Evolutionary conservation across 352 stramenopile species (phyloP).

Genomic region (Globisporangium orthogonon): DNA sequence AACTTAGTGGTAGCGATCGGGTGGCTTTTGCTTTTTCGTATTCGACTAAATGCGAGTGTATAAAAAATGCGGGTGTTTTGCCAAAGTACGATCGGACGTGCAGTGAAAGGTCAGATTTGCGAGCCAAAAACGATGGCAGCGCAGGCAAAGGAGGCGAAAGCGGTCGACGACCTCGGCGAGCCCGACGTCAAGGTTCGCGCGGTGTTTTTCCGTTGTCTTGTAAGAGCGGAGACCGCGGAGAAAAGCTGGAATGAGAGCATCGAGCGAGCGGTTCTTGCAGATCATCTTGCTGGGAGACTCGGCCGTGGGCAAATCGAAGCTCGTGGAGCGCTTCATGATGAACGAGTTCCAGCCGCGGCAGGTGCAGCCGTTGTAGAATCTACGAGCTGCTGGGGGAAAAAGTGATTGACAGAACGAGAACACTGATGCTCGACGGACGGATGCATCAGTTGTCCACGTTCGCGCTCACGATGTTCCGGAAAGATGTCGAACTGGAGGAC

Average conservation of each 20-base stretch:
- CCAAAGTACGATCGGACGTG: not conserved
- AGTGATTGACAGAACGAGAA: not conserved
- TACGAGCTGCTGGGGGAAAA: too few species aligned
- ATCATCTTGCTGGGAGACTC: slow-evolving; percentile 93
- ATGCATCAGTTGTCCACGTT: slow-evolving; percentile 88
- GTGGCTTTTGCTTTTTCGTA: too few species aligned
- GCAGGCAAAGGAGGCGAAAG: slow-evolving; percentile 15
- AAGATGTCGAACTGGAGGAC: slow-evolving; percentile 81
- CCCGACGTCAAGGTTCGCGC: slow-evolving; percentile 48
- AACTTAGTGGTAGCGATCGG: not conserved
- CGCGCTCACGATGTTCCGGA: slow-evolving; percentile 91
- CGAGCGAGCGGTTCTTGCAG: slow-evolving; percentile 19
- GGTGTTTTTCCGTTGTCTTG: not conserved
- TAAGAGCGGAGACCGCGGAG: too few species aligned
- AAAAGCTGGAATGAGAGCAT: too few species aligned
- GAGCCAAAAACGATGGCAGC: not conserved
- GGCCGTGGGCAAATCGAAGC: slow-evolving; percentile 94
- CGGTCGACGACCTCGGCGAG: slow-evolving; percentile 45
- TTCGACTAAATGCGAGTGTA: too few species aligned
- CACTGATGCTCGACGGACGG: not conserved
- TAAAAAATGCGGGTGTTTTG: not conserved
- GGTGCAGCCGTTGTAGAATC: slow-evolving; percentile 15
- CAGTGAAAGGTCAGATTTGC: not conserved
- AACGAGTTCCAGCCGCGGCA: slow-evolving; percentile 93
- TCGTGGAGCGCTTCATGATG: slow-evolving; percentile 94